These are phyloP conservation scores for Cladobotryum mycophilum DNA, from an alignment of 2,329 filamentous ascomycete species.

Conservation along the genomic window DNA sequence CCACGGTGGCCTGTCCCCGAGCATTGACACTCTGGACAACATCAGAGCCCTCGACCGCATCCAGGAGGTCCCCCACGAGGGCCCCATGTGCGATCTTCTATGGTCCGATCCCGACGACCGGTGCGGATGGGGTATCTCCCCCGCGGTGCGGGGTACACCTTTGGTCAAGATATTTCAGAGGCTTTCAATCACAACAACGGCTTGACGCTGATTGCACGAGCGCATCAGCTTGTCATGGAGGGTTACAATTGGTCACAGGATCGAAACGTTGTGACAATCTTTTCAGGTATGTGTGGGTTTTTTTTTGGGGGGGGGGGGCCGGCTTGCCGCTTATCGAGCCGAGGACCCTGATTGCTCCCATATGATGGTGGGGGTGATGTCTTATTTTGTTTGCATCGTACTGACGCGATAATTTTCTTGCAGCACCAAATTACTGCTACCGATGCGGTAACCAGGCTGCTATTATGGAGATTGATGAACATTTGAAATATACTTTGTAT, in stretches of 20 bases:
- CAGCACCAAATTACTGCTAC: conserved; percentile 93
- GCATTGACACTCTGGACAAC: conserved; percentile 91
- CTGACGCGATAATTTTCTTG: conserved; percentile 5
- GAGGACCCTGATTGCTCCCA: background rate
- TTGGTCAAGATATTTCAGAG: conserved; percentile 95
- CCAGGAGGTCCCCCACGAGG: conserved; percentile 97
- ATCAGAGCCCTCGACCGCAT: conserved; percentile 93
- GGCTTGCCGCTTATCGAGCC: background rate
- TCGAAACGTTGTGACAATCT: conserved; percentile 96
- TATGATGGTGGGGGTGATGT: background rate
- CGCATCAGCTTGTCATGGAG: conserved; percentile 98
- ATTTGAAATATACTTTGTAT: conserved; percentile 98
- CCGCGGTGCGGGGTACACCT: conserved; percentile 89
- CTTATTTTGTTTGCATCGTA: conserved; percentile 12
- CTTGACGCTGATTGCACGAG: conserved; percentile 87
- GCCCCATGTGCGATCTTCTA: conserved; percentile 94
- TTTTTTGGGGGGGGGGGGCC: too few relatives aligned
- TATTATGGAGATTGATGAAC: conserved; percentile 99
- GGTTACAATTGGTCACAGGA: conserved; percentile 99
- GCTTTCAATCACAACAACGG: conserved; percentile 99
- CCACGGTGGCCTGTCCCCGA: conserved; percentile 93
- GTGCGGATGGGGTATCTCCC: conserved; percentile 93
- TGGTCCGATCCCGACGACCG: conserved; percentile 98
- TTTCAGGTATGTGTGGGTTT: conserved; percentile 62
- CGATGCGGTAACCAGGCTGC: conserved; percentile 97